Evolutionary conservation across 805 yeast genomes (phyloP).

Genomic region (Wickerhamomyces chambardii): DNA sequence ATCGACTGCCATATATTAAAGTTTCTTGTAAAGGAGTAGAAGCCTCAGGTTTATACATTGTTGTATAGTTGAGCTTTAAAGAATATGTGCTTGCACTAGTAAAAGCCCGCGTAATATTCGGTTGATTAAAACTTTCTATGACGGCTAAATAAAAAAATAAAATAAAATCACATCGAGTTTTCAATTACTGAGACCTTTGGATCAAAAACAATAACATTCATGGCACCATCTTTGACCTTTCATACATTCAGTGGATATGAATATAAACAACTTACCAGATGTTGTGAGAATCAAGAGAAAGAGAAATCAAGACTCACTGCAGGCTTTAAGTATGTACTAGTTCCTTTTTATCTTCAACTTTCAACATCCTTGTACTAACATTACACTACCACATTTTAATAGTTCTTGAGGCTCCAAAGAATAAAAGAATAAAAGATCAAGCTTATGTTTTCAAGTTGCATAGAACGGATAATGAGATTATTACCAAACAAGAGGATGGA

Average conservation of each 20-base stretch:
- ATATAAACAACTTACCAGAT: slow-evolving; percentile 31
- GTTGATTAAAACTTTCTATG: no score
- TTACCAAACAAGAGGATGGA: slow-evolving; percentile 7
- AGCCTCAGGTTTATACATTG: no score
- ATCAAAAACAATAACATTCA: not conserved
- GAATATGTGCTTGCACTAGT: no score
- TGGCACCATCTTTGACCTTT: not conserved
- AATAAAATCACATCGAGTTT: no score
- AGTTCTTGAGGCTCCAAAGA: slow-evolving; percentile 24
- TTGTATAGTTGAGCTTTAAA: no score
- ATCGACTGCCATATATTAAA: no score
- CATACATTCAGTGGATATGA: not conserved
- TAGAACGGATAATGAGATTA: slow-evolving; percentile 31
- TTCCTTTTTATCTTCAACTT: no score
- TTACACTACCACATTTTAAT: slow-evolving; percentile 1
- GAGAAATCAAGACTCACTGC: slow-evolving; percentile 81
- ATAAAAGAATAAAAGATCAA: slow-evolving; percentile 30
- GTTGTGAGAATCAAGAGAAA: slow-evolving; percentile 80
- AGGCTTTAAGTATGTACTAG: slow-evolving; percentile 46
- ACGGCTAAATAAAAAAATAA: no score
- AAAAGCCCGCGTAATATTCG: no score
- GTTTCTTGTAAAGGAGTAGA: no score
- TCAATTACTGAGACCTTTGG: no score
- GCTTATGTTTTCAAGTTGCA: slow-evolving; percentile 36
- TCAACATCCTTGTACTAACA: not conserved